These are phyloP conservation scores for Botrytis aclada DNA, from an alignment of 2,329 filamentous ascomycete genomes.

Conservation along the genomic window DNA sequence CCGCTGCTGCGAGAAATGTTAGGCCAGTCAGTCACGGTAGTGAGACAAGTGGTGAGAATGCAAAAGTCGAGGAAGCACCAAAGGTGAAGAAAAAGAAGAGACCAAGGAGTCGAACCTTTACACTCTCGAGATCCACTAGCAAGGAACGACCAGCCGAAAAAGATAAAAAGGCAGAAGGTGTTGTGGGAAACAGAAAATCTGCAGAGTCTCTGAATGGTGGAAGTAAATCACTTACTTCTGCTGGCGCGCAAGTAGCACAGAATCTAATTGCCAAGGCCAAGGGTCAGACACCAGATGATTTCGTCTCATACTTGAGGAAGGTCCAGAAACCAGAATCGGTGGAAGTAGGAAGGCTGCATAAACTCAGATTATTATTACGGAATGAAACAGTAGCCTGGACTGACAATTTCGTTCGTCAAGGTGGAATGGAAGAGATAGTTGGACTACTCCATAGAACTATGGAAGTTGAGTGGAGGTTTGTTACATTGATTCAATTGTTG, in stretches of 20 bases:
- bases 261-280: constrained; percentile 66
- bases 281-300: constrained; percentile 73
- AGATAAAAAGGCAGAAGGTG: constrained; percentile 66
- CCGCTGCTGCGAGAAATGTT: constrained; percentile 46
- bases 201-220: constrained; percentile 65
- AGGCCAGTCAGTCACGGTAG: constrained; percentile 44
- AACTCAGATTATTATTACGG: constrained; percentile 80
- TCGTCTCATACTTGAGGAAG: constrained; percentile 80
- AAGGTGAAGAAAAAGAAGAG: constrained; percentile 49
- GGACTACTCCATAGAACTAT: constrained; percentile 85
- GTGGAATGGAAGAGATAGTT: constrained; percentile 90
- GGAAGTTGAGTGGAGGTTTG: constrained; percentile 91
- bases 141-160: constrained; percentile 62
- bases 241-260: constrained; percentile 54
- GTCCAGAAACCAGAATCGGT: constrained; percentile 77
- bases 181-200: constrained; percentile 68
- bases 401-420: constrained; percentile 82
- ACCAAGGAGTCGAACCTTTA: constrained; percentile 73
- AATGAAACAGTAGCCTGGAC: constrained; percentile 98
- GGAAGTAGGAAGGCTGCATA: constrained; percentile 93
- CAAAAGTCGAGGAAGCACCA: constrained; percentile 38
- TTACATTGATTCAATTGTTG: constrained; percentile 39
- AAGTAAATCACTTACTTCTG: constrained; percentile 52
- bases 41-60: constrained; percentile 41
- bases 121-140: constrained; percentile 42